These are phyloP conservation scores for Boletellus dicymbophilus DNA, from an alignment of 1,284 basidiomycete genomes.

Conservation along the genomic window DNA sequence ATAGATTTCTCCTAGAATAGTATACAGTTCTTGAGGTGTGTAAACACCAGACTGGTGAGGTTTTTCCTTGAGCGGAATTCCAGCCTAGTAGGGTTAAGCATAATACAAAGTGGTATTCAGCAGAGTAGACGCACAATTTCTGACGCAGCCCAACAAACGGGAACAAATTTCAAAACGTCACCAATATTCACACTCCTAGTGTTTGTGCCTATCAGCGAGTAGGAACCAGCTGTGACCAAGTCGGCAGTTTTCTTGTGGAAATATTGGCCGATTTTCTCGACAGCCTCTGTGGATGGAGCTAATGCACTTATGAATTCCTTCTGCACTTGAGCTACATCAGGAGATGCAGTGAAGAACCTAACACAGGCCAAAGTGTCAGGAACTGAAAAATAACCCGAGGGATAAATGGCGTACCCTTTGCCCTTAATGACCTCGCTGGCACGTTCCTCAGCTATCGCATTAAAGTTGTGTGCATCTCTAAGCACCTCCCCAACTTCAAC, in stretches of 20 bases:
- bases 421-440: conserved; percentile 54
- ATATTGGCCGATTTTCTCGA: conserved; percentile 53
- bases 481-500: conserved; percentile 55
- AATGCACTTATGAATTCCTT: conserved; percentile 51
- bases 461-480: conserved; percentile 46
- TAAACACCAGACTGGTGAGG: conserved; percentile 54
- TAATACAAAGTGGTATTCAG: conserved; percentile 1
- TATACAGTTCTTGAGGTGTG: conserved; percentile 61
- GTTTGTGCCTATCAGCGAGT: conserved; percentile 50
- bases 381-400: background rate
- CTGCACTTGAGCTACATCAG: conserved; percentile 46
- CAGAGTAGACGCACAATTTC: conserved; percentile 55
- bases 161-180: conserved; percentile 67
- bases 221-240: conserved; percentile 56
- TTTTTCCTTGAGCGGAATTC: conserved; percentile 70
- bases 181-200: conserved; percentile 66
- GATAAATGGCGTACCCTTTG: conserved; percentile 58
- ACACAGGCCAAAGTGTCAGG: background rate
- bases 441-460: conserved; percentile 48
- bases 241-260: conserved; percentile 64
- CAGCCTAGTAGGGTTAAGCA: conserved; percentile 47
- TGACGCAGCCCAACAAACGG: conserved; percentile 67
- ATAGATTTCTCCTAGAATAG: conserved; percentile 69
- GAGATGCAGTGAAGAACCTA: conserved; percentile 60
- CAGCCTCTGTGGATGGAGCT: conserved; percentile 43